Percentiles rank a stretch among this genome's conserved stretches.
phyloP scores from a whole-genome alignment of 176 grass and related monocot genomes.

The Olyra latifolia region DNA sequence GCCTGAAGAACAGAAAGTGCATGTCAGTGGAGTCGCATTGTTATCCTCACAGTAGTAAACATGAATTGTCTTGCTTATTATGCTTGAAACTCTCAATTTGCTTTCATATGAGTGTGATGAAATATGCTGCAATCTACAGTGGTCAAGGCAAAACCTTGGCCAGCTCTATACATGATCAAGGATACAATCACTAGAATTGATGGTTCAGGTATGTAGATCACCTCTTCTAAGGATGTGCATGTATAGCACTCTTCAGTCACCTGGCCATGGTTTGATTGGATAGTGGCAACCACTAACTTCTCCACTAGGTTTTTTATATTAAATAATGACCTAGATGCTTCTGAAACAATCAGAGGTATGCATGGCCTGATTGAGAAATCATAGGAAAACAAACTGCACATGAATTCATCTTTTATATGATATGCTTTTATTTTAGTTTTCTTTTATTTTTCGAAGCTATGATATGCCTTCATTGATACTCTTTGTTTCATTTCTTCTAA shows the following conservation, averaged over 20 bases:
- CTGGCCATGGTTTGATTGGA: background rate
- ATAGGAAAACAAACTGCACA: background rate
- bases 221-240: background rate
- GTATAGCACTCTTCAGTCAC: background rate
- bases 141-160: background rate
- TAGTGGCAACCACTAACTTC: background rate
- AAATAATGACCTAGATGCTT: conserved; percentile 1
- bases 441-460: background rate
- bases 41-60: background rate
- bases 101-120: background rate
- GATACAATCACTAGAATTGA: background rate
- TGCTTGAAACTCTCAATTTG: conserved; percentile 22
- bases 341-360: background rate
- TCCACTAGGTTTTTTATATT: conserved; percentile 8
- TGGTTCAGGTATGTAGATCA: background rate
- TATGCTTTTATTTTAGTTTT: background rate
- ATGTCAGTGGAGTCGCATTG: conserved; percentile 2
- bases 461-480: too few species aligned
- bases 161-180: background rate
- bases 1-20: conserved; percentile 40
- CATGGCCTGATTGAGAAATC: conserved; percentile 1
- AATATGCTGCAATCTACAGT: background rate
- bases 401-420: background rate
- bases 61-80: background rate
- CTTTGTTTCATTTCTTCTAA: too few species aligned